Base-by-base conservation (phyloP, 805 yeast genomes). In the Candida anglica region DNA sequence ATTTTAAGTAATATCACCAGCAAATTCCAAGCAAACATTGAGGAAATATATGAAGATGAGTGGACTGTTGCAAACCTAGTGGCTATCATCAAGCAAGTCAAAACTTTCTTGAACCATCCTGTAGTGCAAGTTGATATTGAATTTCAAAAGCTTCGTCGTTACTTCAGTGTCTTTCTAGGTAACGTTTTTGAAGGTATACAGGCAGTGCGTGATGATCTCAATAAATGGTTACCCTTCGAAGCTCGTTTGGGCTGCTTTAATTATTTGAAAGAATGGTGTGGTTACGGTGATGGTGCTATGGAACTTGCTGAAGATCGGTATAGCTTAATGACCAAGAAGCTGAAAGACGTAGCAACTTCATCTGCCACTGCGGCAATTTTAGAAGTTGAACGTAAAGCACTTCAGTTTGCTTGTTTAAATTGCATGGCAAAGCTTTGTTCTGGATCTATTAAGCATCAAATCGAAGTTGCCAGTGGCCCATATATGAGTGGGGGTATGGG, bases 221-320 rank as follows among this genome's bases (percentile, higher is more conserved):
- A 56, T 28, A 63, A 67, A 25, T 80, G 89, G 77, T 64, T 89
- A n/a, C 91, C 95, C 1, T 88, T 89, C 54, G 87, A 81, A 43
- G 91, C 88, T 2, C 67, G 96, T 34, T 78, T 84, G 19, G 82
- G 86, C 2, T 84, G 94, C 41, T 89, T 87, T 61, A 76, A 79
- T 29, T 82, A 76, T 48, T 63, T 93, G 37, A 89, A 85, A 44
- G 95, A 86, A 53, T 93, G 99, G 99, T 88, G 96, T 55, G 95
- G 95, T 0, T 78, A 77, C 56, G 97, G 98, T 2, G 80, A 76
- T 33, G 29, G 16, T n/a, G 70, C 76, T 6, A n/a, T n/a, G n/a
- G 51, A 66, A 1, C 50, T 79, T 2, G 75, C 87, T 2, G 78
- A 77, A 19, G 83, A 81, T 27, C 66, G 96, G 28, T 87, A 87